Evolutionary conservation across 805 yeast species (phyloP), one percentile per base, ranked within the genome.

Genomic region (Wickerhamiella parazyma): DNA sequence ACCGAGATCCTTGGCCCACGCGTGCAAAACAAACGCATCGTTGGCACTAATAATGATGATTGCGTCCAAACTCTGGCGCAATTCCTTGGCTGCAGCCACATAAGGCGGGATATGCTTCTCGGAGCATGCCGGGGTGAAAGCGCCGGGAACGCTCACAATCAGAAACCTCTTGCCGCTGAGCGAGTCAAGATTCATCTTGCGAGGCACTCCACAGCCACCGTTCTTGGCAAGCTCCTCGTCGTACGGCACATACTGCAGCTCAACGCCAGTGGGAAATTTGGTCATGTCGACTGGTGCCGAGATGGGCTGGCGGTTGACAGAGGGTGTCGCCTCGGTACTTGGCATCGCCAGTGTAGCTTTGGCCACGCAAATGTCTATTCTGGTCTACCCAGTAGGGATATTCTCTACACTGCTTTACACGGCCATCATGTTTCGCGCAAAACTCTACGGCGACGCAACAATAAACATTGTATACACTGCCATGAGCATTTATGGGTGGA

Each of bases 91-190:
- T 49, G 73, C 65, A 46, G 64, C 56, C 46, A 79, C 59, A 65
- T 65, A 79, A 19, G 77, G 82, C 45, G 89, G 89, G 48, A 80
- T 70, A 62, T 80, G 91, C 53, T 72, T 68, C 41, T 70, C 73
- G 39, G 81, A 70, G 62, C 91, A 81, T 6, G 89, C 75, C 45
- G 89, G 93, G 21, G 94, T 81, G 69, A 81, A 83, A 9, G 94
- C 91, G 49, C 87, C 93, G 49, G 93, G 91, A 26, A 82, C 86
- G 47, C 80, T 70, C 25, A 84, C 83, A 53, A 82, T 66, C 35
- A 81, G 75, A 25, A 78, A 73, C 54, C 69, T 75, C 66, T 75
- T 74, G 54, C 52, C 57, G 17, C 55, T 47, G 25, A 65, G 51
- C 55, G 58, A 57, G 55, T 57, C 61, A 26, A 62, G 51, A 50